These are phyloP conservation scores for Xylaria castorea DNA, from an alignment of 495 filamentous ascomycete species.

Conservation along the genomic window DNA sequence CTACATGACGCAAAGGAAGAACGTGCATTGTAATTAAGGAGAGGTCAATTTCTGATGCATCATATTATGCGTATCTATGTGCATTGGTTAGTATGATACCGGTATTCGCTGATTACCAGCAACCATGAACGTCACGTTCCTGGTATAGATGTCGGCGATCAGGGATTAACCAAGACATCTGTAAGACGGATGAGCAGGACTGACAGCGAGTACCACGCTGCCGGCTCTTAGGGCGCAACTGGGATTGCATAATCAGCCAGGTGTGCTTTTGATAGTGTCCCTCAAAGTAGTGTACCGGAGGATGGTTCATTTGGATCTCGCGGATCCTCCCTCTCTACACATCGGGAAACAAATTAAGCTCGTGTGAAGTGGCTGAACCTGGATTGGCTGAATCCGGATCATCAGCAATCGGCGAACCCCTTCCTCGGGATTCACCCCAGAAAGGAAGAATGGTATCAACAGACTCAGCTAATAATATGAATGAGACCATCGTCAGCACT, in stretches of 20 bases:
- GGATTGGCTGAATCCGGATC: not conserved
- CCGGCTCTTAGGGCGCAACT: not conserved
- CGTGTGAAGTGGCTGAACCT: too few relatives aligned
- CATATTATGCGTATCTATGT: not conserved
- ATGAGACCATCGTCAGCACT: conserved; percentile 21
- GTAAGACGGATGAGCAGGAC: not conserved
- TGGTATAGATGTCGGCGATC: conserved; percentile 14
- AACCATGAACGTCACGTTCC: not conserved
- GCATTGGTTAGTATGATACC: not conserved
- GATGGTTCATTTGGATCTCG: conserved; percentile 3
- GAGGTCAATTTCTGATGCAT: not conserved
- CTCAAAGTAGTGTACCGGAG: conserved; percentile 8
- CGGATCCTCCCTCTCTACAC: conserved; percentile 12
- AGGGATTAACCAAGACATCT: not conserved
- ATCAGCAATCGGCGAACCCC: conserved; percentile 13
- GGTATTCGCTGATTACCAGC: conserved; percentile 1
- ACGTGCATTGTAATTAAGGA: not conserved
- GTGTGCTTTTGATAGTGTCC: conserved; percentile 14
- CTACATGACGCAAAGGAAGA: conserved; percentile 7
- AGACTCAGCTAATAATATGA: not conserved
- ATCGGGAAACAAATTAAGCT: not conserved
- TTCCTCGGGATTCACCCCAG: conserved; percentile 9
- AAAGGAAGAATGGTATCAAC: not conserved
- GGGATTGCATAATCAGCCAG: not conserved
- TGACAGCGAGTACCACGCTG: not conserved